Percentiles rank a stretch among this genome's conserved stretches.
phyloP scores from a whole-genome alignment of 2,329 filamentous ascomycete species.

The Torrubiella hemipterigena region DNA sequence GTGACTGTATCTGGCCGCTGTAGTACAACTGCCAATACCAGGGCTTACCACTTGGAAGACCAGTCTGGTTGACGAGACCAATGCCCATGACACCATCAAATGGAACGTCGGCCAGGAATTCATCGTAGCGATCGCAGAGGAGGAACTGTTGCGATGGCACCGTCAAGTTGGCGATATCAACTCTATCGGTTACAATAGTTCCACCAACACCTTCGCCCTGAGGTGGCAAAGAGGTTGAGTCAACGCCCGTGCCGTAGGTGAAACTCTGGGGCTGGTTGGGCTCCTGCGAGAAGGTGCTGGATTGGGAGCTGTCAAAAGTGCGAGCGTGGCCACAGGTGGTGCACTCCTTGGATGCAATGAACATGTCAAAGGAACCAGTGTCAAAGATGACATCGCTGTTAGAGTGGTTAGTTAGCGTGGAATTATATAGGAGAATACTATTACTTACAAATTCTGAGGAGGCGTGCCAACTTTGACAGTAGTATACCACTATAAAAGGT shows the following conservation, averaged over 20 bases:
- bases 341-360: not conserved
- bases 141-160: not conserved
- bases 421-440: not conserved
- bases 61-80: not conserved
- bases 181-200: not conserved
- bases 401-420: not conserved
- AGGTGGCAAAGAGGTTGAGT: not conserved
- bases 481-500: not conserved
- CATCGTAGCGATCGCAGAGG: not conserved
- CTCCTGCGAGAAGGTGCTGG: not conserved
- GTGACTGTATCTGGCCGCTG: not conserved
- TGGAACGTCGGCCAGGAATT: not conserved
- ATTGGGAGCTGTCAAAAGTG: not conserved
- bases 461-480: not conserved
- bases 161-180: not conserved
- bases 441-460: not conserved
- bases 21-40: not conserved
- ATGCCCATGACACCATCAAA: not conserved
- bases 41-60: not conserved
- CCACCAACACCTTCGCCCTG: not conserved
- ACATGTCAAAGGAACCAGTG: not conserved
- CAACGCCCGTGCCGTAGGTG: not conserved
- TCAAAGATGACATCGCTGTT: not conserved
- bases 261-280: not conserved
- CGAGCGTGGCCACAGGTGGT: not conserved